Percentiles rank a stretch among this genome's conserved stretches.
Evolutionary conservation across 1,139 yeast genomes (phyloP).

Genomic region (Zygotorulaspora mrakii): DNA sequence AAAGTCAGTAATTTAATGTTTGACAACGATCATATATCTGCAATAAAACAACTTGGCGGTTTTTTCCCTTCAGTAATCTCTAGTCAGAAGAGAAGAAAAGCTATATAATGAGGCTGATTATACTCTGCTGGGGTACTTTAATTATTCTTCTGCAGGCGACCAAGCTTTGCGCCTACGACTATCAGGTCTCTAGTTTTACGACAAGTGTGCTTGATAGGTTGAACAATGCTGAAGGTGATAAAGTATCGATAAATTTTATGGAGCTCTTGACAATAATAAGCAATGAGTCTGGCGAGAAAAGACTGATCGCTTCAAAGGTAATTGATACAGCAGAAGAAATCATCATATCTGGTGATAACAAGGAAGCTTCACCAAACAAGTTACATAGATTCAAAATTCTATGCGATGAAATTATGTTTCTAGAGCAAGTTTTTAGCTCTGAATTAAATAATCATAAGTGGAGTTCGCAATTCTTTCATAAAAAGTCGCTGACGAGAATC

Average conservation of each 20-base stretch:
- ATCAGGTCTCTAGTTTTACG: neutral
- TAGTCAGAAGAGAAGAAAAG: neutral
- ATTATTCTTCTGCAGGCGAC: neutral
- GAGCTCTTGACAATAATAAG: conserved; percentile 4
- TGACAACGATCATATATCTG: too few species aligned
- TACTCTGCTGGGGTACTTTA: neutral
- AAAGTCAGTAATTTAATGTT: too few species aligned
- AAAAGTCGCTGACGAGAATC: neutral
- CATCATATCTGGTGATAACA: conserved; percentile 2
- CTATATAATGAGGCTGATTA: neutral
- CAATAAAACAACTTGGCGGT: too few species aligned
- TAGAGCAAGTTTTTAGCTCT: neutral
- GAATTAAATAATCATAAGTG: neutral
- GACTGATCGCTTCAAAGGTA: conserved; percentile 2
- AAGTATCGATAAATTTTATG: conserved; percentile 5
- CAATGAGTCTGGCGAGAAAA: conserved; percentile 1
- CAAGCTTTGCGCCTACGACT: neutral
- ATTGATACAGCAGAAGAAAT: conserved; percentile 11
- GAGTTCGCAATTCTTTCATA: neutral
- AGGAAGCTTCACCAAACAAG: neutral
- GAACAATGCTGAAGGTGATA: conserved; percentile 11
- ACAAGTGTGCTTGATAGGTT: conserved; percentile 7
- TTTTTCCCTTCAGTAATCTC: too few species aligned
- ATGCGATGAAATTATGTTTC: conserved; percentile 1
- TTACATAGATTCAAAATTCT: conserved; percentile 1